These are phyloP conservation scores for Neocucurbitaria cava DNA, from an alignment of 2,329 filamentous ascomycete species.

Conservation along the genomic window DNA sequence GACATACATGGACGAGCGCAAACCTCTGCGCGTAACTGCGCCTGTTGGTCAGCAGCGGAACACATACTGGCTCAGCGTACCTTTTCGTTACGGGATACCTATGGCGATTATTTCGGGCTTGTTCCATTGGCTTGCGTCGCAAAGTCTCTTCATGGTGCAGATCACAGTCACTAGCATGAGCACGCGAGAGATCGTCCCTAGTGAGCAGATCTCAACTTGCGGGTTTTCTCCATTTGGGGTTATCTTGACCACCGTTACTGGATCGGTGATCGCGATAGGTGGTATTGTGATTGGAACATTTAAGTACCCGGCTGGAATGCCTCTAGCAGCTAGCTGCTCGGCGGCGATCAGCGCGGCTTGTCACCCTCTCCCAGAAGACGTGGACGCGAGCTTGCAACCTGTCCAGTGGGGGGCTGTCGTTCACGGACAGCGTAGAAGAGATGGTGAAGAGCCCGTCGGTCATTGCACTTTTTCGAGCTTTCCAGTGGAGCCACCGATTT, in stretches of 20 bases:
- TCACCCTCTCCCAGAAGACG: slow-evolving; percentile 34
- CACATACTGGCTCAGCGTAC: slow-evolving; percentile 54
- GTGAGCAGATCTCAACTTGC: slow-evolving; percentile 9
- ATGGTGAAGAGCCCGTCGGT: slow-evolving; percentile 11
- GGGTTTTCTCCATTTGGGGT: slow-evolving; percentile 17
- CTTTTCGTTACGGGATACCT: slow-evolving; percentile 48
- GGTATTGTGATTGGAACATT: slow-evolving; percentile 16
- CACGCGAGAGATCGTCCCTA: neutral
- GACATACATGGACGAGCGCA: slow-evolving; percentile 43
- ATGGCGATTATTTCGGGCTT: slow-evolving; percentile 40
- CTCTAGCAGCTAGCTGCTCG: slow-evolving; percentile 35
- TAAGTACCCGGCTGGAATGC: slow-evolving; percentile 31
- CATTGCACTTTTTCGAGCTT: slow-evolving; percentile 29
- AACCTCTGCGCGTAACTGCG: slow-evolving; percentile 48
- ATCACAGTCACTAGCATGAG: slow-evolving; percentile 17
- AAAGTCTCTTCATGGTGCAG: slow-evolving; percentile 51
- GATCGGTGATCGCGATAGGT: slow-evolving; percentile 12
- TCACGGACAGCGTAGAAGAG: neutral
- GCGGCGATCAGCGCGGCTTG: slow-evolving; percentile 46
- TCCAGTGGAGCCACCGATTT: slow-evolving; percentile 14
- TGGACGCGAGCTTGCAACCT: slow-evolving; percentile 18
- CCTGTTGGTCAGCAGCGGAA: slow-evolving; percentile 46
- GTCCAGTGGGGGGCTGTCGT: slow-evolving; percentile 37
- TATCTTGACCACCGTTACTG: slow-evolving; percentile 16
- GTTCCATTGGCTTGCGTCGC: slow-evolving; percentile 55